Evolutionary conservation across 306 rosid genomes (phyloP).

Genomic region (Quercus gilva): DNA sequence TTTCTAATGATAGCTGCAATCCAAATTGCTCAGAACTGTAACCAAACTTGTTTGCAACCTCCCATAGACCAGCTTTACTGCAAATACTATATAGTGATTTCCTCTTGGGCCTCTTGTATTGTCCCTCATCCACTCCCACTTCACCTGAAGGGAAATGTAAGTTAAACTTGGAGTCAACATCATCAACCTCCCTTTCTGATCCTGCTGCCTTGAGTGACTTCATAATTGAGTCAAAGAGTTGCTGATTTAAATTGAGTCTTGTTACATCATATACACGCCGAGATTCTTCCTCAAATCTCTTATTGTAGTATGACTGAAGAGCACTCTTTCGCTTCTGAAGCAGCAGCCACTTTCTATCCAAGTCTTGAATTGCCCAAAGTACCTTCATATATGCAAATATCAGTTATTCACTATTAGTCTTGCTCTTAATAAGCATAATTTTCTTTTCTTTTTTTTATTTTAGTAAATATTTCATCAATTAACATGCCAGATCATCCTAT

Average conservation of each 20-base stretch:
- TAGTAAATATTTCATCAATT: too few relatives aligned
- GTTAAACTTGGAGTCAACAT: constrained; percentile 95
- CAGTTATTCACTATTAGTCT: constrained; percentile 12
- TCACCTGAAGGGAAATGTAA: constrained; percentile 97
- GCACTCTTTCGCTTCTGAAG: constrained; percentile 95
- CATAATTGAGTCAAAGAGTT: constrained; percentile 84
- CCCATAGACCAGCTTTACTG: constrained; percentile 95
- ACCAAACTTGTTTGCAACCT: constrained; percentile 94
- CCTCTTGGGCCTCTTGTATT: constrained; percentile 90
- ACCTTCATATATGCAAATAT: constrained; percentile 43
- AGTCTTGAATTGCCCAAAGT: constrained; percentile 92
- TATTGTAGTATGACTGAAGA: constrained; percentile 67
- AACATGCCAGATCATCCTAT: background rate
- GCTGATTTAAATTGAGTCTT: constrained; percentile 63
- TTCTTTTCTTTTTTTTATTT: too few relatives aligned
- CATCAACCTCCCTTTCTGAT: constrained; percentile 96
- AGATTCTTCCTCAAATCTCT: constrained; percentile 83
- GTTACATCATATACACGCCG: constrained; percentile 79
- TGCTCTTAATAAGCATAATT: background rate
- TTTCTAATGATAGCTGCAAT: constrained; percentile 64
- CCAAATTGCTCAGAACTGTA: constrained; percentile 97
- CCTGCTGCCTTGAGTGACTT: constrained; percentile 88
- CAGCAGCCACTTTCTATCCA: constrained; percentile 92
- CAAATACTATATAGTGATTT: constrained; percentile 68
- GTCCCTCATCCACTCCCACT: constrained; percentile 91